Base-by-base conservation (phyloP, 768 basidiomycete species). In the Boletus rubroflammeus region DNA sequence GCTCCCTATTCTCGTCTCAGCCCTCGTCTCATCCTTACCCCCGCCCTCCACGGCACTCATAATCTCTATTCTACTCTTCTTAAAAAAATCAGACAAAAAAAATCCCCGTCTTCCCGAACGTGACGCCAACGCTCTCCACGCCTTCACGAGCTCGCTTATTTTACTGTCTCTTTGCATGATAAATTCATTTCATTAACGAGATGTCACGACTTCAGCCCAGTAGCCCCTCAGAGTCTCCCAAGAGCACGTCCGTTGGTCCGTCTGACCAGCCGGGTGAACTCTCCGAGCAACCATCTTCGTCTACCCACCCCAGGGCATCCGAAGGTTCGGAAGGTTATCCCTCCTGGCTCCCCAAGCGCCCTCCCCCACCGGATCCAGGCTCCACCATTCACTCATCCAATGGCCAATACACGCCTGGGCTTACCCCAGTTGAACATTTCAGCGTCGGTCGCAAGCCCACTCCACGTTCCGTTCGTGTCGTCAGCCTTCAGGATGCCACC, bases 271-370 rank as follows among this genome's bases (percentile, higher is more conserved):
- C 60, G 13, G 69, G 53, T 21, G 63, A 70, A 46, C 55, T 67
- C 31, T 71, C 71, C 50, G 69, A 71, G 23, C 71, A 63, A 3
- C 72, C 72, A 0, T 73, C 70, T 13, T 67, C 72, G 38, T 72
- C 72, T 1, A 63, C 71, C 47, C 69, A 70, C 15, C 67, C 70
- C 9, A 63, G 69, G 53, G 32, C 53, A 2, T 73, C 69, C 48
- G 79, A 81, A 61, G 60, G 70, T 48, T 79, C 79, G 17, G 87
- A 88, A 59, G 84, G 84, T 14, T 93, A 93, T 66, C 90, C 90
- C 3, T 85, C 87, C 23, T 93, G 90, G 90, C 83, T 93, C 1
- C 90, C 90, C 17, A 81, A 76, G 55, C 79, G 90, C 14, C 90
- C 91, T 3, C 84, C 83, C 15, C 87, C 82, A 1, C 90, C 90